Evolutionary conservation across 139 green algal species (phyloP).

Genomic region (Chlamydomonas schloesseri): DNA sequence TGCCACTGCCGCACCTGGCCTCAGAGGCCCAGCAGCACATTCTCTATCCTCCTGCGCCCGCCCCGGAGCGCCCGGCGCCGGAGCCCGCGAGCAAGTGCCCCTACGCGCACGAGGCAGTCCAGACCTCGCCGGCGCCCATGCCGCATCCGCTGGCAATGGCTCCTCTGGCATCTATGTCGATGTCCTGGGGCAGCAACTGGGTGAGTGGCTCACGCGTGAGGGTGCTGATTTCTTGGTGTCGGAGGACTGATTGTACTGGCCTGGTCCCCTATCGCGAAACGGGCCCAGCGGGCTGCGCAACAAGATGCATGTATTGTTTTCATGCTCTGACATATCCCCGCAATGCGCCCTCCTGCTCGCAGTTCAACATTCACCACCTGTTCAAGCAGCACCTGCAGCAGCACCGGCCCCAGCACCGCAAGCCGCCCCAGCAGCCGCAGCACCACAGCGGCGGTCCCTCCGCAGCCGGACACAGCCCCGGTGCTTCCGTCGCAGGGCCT

Average conservation of each 20-base stretch:
- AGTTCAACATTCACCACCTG: conserved; percentile 45
- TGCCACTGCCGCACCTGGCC: conserved; percentile 53
- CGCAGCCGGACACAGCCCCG: neutral
- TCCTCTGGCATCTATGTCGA: conserved; percentile 34
- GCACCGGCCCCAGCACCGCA: conserved; percentile 15
- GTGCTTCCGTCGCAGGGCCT: neutral
- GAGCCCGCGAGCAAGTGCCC: too few relatives aligned
- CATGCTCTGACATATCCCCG: too few relatives aligned
- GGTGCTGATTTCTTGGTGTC: neutral
- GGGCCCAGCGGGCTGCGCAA: too few relatives aligned
- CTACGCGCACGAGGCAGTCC: neutral
- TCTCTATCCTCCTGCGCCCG: neutral
- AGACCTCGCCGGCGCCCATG: neutral
- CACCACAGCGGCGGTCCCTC: neutral
- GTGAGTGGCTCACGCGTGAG: neutral
- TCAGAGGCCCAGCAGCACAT: neutral
- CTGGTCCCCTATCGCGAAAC: too few relatives aligned
- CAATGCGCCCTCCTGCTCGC: neutral
- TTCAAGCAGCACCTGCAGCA: conserved; percentile 37
- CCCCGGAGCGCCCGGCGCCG: too few relatives aligned
- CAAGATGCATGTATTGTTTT: too few relatives aligned
- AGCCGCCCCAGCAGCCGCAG: conserved; percentile 18
- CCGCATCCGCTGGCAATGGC: neutral
- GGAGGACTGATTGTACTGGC: neutral
- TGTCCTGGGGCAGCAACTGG: conserved; percentile 47